Conservation (phyloP, 2,329 filamentous ascomycete species). For the Cytospora leucostoma region DNA sequence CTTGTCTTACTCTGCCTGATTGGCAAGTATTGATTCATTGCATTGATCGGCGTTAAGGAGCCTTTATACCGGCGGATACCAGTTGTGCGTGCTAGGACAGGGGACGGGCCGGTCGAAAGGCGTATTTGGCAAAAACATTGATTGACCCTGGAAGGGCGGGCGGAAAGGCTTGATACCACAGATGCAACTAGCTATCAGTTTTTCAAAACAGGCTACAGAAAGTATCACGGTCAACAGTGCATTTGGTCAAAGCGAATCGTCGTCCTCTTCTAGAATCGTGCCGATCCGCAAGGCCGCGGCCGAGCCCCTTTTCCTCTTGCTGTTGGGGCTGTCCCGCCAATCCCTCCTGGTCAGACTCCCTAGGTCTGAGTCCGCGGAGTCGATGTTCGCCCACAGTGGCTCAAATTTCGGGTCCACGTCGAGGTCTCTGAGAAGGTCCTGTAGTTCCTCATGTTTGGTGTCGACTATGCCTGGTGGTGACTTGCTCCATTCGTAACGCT, state of each 20-base stretch:
- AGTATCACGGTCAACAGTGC: background rate
- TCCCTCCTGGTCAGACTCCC: slow-evolving; percentile 10
- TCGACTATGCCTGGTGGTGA: slow-evolving; percentile 25
- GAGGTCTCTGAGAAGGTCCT: no score
- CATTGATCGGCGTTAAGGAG: slow-evolving; percentile 1
- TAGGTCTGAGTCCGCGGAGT: slow-evolving; percentile 22
- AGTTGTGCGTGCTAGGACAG: background rate
- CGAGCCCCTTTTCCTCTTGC: slow-evolving; percentile 43
- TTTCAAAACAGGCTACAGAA: slow-evolving; percentile 16
- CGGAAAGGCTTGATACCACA: slow-evolving; percentile 14
- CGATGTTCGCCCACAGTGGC: slow-evolving; percentile 21
- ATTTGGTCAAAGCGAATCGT: slow-evolving; percentile 47
- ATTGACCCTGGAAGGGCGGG: slow-evolving; percentile 4
- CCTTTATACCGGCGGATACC: background rate
- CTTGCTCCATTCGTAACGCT: slow-evolving; percentile 6
- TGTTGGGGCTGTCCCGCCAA: slow-evolving; percentile 31
- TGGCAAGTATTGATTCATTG: background rate
- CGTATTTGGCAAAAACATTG: slow-evolving; percentile 6
- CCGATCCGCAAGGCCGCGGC: slow-evolving; percentile 38
- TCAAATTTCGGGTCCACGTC: slow-evolving; percentile 10
- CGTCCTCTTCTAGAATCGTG: slow-evolving; percentile 73
- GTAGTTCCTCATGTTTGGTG: slow-evolving; percentile 3
- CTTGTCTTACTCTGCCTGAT: background rate
- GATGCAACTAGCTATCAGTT: background rate
- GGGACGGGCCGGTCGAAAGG: background rate